These are phyloP conservation scores for Neurospora sp. DNA, from an alignment of 495 filamentous ascomycete species.

Conservation along the genomic window DNA sequence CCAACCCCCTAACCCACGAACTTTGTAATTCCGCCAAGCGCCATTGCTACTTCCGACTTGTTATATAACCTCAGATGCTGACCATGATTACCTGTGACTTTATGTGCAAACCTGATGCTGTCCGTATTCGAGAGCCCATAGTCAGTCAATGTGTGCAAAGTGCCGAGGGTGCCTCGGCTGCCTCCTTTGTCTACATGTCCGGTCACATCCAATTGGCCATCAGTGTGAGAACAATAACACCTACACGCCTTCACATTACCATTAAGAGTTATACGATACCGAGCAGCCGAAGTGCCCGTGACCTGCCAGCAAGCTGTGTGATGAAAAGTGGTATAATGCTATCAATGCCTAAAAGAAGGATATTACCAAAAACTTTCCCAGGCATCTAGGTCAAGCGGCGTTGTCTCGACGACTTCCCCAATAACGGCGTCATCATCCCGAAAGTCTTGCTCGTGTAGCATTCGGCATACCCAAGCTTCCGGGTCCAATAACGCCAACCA, in stretches of 20 bases:
- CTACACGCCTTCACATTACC: too few species aligned
- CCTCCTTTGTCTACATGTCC: background rate
- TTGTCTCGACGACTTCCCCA: background rate
- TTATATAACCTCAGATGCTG: background rate
- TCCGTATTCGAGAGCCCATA: background rate
- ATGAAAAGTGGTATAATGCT: background rate
- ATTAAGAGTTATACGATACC: too few species aligned
- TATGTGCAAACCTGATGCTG: background rate
- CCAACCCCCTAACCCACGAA: background rate
- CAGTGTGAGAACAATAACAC: too few species aligned
- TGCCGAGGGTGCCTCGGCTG: too few species aligned
- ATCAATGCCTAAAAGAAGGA: background rate
- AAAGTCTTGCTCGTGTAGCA: background rate
- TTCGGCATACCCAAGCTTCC: background rate
- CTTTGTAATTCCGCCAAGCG: background rate
- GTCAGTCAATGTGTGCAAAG: background rate
- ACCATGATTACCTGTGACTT: background rate
- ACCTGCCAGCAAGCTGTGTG: too few species aligned
- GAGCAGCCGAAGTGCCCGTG: too few species aligned
- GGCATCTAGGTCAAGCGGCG: background rate
- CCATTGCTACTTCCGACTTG: background rate
- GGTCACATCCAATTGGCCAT: background rate
- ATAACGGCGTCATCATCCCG: background rate
- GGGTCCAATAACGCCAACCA: background rate
- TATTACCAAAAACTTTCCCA: background rate